phyloP scores from a whole-genome alignment of 2,329 filamentous ascomycete species.

The Aspergillus latus region DNA sequence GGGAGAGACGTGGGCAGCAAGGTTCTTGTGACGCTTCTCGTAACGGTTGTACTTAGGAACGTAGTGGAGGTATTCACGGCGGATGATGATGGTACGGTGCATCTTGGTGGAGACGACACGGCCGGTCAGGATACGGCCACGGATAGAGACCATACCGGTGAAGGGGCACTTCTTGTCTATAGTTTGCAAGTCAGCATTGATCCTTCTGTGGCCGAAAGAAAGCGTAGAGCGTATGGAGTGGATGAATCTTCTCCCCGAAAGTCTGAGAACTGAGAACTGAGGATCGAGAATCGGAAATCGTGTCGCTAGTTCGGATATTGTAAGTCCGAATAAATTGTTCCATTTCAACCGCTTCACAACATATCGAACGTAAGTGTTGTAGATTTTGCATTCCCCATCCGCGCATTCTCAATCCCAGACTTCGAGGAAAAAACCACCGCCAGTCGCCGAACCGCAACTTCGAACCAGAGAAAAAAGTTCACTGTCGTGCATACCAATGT shows the following conservation, averaged over 20 bases:
- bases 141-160: conserved; percentile 98
- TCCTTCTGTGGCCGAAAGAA: conserved; percentile 8
- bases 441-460: conserved; percentile 21
- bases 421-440: conserved; percentile 12
- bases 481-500: conserved; percentile 80
- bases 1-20: conserved; percentile 96
- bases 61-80: conserved; percentile 99
- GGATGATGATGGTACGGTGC: conserved; percentile 99
- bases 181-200: conserved; percentile 26
- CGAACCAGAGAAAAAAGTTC: conserved; percentile 21
- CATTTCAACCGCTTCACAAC: background rate
- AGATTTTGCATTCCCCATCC: background rate
- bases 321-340: background rate
- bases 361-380: background rate
- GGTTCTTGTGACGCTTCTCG: conserved; percentile 99
- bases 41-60: conserved; percentile 99
- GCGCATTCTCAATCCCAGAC: conserved; percentile 20
- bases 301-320: background rate
- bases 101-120: conserved; percentile 99
- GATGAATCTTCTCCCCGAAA: conserved; percentile 5
- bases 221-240: background rate
- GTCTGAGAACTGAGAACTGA: conserved; percentile 18
- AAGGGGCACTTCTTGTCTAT: conserved; percentile 99
- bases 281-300: background rate
- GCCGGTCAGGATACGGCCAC: conserved; percentile 99